A percentile compares a stretch with the other conserved stretches of the same genome.
Evolutionary conservation across 129 eudicot species (phyloP).

Genomic region (Kitagawia praeruptora): DNA sequence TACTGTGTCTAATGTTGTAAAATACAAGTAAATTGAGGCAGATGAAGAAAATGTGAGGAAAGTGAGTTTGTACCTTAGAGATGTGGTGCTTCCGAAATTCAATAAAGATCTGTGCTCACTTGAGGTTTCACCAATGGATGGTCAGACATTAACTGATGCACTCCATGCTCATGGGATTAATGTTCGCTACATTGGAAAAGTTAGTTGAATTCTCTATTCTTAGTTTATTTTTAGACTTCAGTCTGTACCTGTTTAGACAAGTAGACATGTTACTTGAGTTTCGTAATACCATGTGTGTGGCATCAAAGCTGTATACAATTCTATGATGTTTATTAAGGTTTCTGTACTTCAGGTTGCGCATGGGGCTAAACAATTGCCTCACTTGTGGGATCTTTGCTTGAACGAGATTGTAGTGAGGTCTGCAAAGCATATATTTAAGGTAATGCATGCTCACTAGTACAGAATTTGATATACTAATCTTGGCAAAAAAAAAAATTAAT

Average conservation of each 20-base stretch:
- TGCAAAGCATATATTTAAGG: conserved; percentile 93
- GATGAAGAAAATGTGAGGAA: conserved; percentile 91
- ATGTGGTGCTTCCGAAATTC: conserved; percentile 70
- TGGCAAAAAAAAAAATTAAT: background rate
- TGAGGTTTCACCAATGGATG: conserved; percentile 99
- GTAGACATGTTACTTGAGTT: background rate
- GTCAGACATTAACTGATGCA: conserved; percentile 98
- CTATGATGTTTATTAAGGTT: background rate
- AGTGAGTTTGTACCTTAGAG: conserved; percentile 63
- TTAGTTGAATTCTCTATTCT: conserved; percentile 20
- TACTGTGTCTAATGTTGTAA: background rate
- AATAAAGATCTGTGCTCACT: conserved; percentile 83
- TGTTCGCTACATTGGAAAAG: conserved; percentile 91
- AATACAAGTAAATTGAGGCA: conserved; percentile 71
- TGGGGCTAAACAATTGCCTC: conserved; percentile 90
- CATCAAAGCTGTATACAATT: background rate
- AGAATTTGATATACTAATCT: background rate
- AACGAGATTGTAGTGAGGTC: conserved; percentile 85
- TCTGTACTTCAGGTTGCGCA: conserved; percentile 61
- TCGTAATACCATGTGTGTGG: no score
- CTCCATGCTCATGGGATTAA: conserved; percentile 97
- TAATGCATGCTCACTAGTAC: conserved; percentile 11
- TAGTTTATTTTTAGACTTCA: background rate
- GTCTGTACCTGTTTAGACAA: background rate
- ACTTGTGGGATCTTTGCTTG: conserved; percentile 85